Base-by-base conservation (phyloP, 1,139 yeast species). In the Candida buenavistaensis region DNA sequence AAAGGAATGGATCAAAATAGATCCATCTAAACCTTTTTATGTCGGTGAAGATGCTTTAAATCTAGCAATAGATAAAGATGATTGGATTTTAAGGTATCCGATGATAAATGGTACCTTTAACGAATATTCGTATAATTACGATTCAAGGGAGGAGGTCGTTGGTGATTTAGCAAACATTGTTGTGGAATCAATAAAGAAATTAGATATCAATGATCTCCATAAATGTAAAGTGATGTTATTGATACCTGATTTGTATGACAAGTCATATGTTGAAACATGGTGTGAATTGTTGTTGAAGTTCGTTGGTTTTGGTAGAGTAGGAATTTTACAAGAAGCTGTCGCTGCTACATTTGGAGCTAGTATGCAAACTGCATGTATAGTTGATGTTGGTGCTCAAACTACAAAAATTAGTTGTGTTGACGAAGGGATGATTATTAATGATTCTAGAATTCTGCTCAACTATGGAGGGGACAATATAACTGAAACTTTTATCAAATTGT, bases 281-380 rank as follows among this genome's bases (percentile, higher is more conserved):
- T 75, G 86, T 27, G 76, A 78, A 23, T 52, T 85, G 28, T 58
- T 88, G 35, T 64, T 90, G 43, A 68, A 69, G 23, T 74, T 76
- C 30, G 67, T 90, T 55, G 81, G 84, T 4, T 85, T 92, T 51
- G 77, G 79, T 30, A 79, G 80, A 35, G 83, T 88, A 1, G 83
- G 92, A 0, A 64, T 92, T 3, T 73, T 92, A 36, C 97, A 92
- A 54, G 98, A 92, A 57, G 75, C 95, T 3, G 77, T 92, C 20
- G 92, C 95, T 1, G 92, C 97, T 0, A 87, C 96, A 2, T 92
- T 89, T 68, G 98, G 98, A 15, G 94, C 97, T 0, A 98, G 98
- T 20, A 81, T 92, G 6, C 79, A 94, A 22, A 75, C 86, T 14
- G 95, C 96, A 0, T 90, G 97, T 60, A 90, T 94, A 14, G 81